Conservation (phyloP, 75 land plant species). For the Pinus taeda region DNA sequence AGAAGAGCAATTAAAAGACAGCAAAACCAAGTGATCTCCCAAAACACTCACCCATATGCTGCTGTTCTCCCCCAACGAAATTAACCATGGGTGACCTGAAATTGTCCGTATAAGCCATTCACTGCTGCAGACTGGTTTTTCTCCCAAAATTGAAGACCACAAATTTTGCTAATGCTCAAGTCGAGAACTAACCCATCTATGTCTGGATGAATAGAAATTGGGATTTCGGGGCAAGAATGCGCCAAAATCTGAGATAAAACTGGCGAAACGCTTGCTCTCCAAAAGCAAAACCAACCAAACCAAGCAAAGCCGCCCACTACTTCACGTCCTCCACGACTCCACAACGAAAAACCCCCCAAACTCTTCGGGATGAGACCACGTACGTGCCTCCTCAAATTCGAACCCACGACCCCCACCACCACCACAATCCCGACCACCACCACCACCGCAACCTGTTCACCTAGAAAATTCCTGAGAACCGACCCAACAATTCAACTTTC, state of each 20-base stretch:
- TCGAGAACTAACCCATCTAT: conserved; percentile 6
- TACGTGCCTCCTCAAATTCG: background rate
- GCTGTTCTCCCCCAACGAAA: background rate
- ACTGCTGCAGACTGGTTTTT: background rate
- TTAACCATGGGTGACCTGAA: background rate
- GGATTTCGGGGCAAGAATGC: background rate
- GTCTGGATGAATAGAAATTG: background rate
- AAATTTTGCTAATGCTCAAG: too few relatives aligned
- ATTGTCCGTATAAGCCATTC: conserved; percentile 5
- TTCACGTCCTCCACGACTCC: conserved; percentile 4
- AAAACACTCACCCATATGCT: too few relatives aligned
- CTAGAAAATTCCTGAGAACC: background rate
- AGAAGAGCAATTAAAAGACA: too few relatives aligned
- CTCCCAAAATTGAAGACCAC: too few relatives aligned
- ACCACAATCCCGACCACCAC: background rate
- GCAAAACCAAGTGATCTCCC: too few relatives aligned
- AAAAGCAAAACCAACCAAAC: background rate
- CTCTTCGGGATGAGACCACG: too few relatives aligned
- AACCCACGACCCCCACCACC: background rate
- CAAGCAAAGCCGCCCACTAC: background rate
- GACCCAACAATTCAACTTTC: background rate
- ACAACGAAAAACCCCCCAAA: too few relatives aligned
- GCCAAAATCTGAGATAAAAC: too few relatives aligned
- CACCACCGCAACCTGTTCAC: background rate
- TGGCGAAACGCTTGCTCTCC: background rate